Conservation (phyloP, 2,329 filamentous ascomycete genomes). For the Magnaporthales sp. region DNA sequence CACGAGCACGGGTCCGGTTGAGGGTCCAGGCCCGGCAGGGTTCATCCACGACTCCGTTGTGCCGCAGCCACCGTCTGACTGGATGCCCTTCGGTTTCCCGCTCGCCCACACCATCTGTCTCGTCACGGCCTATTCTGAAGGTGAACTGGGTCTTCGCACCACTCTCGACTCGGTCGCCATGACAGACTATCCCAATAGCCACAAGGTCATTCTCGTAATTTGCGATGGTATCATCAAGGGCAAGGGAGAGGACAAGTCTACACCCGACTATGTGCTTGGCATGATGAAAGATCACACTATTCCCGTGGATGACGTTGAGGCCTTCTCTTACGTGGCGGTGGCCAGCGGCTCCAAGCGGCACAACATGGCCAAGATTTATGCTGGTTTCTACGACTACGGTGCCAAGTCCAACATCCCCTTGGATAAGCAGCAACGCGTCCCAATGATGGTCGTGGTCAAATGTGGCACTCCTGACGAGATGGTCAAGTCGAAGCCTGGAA, state of each 20-base stretch:
- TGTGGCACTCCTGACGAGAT: slow-evolving; percentile 87
- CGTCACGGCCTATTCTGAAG: slow-evolving; percentile 95
- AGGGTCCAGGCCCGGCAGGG: slow-evolving; percentile 76
- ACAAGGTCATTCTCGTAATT: slow-evolving; percentile 92
- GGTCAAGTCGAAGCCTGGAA: slow-evolving; percentile 77
- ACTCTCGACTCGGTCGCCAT: slow-evolving; percentile 94
- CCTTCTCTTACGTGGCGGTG: slow-evolving; percentile 94
- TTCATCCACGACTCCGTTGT: slow-evolving; percentile 96
- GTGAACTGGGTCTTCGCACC: slow-evolving; percentile 82
- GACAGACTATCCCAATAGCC: slow-evolving; percentile 98
- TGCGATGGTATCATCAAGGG: slow-evolving; percentile 98
- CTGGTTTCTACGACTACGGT: slow-evolving; percentile 97
- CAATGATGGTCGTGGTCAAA: slow-evolving; percentile 96
- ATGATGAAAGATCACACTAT: slow-evolving; percentile 94
- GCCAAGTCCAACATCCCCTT: slow-evolving; percentile 65
- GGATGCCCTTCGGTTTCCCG: slow-evolving; percentile 94
- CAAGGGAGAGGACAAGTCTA: slow-evolving; percentile 76
- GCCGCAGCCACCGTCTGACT: slow-evolving; percentile 91
- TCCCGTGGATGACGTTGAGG: slow-evolving; percentile 70
- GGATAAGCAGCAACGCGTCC: slow-evolving; percentile 91
- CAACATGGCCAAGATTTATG: slow-evolving; percentile 99
- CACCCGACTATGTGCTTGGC: slow-evolving; percentile 77
- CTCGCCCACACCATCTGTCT: slow-evolving; percentile 89
- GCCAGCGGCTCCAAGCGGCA: slow-evolving; percentile 93
- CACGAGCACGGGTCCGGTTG: slow-evolving; percentile 45